These are phyloP conservation scores for Quercus lobata DNA, from an alignment of 331 rosid species.

Conservation along the genomic window DNA sequence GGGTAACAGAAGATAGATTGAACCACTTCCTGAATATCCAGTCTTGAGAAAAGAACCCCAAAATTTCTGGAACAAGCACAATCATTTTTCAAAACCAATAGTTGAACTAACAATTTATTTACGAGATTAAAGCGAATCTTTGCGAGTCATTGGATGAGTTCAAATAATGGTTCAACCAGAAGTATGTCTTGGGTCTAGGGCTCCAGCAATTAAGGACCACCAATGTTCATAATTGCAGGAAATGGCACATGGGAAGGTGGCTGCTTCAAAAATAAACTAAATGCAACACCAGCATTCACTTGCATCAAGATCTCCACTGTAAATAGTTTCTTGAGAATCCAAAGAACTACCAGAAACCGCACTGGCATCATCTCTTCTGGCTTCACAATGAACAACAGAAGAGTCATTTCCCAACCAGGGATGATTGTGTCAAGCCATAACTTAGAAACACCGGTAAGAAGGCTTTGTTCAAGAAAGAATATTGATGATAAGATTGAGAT, in stretches of 20 bases:
- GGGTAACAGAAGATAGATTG: too few relatives aligned
- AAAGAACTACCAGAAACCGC: constrained; percentile 22
- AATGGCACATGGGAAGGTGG: constrained; percentile 74
- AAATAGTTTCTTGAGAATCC: constrained; percentile 19
- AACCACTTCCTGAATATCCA: background rate
- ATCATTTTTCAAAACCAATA: constrained; percentile 38
- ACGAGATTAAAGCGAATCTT: constrained; percentile 54
- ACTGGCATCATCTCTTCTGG: constrained; percentile 12
- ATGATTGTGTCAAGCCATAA: constrained; percentile 49
- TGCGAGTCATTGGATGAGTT: constrained; percentile 35
- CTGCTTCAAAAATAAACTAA: constrained; percentile 58
- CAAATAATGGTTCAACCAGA: constrained; percentile 43
- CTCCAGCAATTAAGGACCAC: constrained; percentile 29
- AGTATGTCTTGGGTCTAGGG: constrained; percentile 51
- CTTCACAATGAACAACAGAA: constrained; percentile 26
- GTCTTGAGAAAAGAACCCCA: constrained; percentile 34
- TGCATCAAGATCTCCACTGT: constrained; percentile 25
- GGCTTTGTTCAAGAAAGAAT: too few relatives aligned
- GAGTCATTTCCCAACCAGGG: constrained; percentile 51
- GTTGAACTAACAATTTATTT: constrained; percentile 32
- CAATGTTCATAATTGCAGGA: constrained; percentile 59
- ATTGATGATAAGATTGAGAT: constrained; percentile 36
- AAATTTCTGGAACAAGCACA: constrained; percentile 19
- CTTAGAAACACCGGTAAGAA: constrained; percentile 48
- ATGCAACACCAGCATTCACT: constrained; percentile 36